phyloP scores from a whole-genome alignment of 2,329 filamentous ascomycete genomes.

The Fusarium sp. region DNA sequence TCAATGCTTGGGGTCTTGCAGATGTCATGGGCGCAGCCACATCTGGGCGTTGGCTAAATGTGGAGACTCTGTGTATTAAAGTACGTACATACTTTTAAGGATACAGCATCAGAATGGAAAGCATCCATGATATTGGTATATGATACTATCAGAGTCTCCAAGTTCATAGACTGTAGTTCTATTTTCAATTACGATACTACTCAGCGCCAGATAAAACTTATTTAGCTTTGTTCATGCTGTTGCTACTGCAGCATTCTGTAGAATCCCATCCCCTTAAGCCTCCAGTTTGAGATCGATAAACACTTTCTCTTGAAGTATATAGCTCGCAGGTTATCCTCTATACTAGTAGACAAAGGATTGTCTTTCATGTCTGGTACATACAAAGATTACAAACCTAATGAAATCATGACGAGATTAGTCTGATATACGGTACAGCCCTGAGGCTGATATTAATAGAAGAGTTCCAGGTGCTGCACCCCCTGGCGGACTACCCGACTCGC shows the following conservation, averaged over 20 bases:
- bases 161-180: no score
- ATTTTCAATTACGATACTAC: background rate
- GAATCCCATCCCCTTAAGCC: background rate
- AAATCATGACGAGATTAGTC: background rate
- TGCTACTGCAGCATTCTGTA: background rate
- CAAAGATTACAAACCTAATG: background rate
- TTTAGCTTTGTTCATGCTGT: background rate
- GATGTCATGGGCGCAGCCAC: conserved; percentile 32
- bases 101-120: background rate
- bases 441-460: conserved; percentile 4
- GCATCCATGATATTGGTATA: background rate
- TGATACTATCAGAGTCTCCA: background rate
- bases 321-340: background rate
- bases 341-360: background rate
- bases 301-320: background rate
- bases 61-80: conserved; percentile 5
- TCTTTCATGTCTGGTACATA: background rate
- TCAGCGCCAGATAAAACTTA: no score
- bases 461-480: background rate
- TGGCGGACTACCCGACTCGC: conserved; percentile 5
- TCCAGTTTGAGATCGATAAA: background rate
- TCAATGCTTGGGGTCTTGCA: background rate
- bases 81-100: conserved; percentile 1
- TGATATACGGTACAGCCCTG: background rate
- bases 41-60: conserved; percentile 21